A percentile compares a stretch with the other conserved stretches of the same genome.
Evolutionary conservation across 495 filamentous ascomycete species (phyloP).

Genomic region (Podospora tetraspora): DNA sequence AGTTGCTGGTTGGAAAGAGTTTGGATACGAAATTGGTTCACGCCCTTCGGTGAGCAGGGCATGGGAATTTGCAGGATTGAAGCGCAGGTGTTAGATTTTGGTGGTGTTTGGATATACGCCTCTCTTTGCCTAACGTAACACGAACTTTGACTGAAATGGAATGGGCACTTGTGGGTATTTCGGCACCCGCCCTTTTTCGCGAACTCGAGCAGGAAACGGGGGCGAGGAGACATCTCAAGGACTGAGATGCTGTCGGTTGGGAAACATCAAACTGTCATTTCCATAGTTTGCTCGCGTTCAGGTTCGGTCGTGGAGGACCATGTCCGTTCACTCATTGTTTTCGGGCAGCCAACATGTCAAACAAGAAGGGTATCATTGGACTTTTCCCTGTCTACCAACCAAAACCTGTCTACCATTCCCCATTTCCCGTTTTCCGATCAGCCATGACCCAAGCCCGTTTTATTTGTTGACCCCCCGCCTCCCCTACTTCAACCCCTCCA

Average conservation of each 20-base stretch:
- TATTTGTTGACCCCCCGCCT: background rate
- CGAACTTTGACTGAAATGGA: background rate
- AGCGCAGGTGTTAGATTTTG: background rate
- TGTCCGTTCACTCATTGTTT: no score
- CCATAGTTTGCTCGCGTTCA: no score
- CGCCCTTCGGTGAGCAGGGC: background rate
- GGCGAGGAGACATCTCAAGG: no score
- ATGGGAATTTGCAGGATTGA: background rate
- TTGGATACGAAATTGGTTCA: background rate
- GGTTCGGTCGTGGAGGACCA: no score
- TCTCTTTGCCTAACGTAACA: no score
- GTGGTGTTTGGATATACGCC: background rate
- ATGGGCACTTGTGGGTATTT: no score
- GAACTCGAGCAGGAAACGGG: no score
- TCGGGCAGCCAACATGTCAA: background rate
- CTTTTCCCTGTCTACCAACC: background rate
- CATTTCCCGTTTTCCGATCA: background rate
- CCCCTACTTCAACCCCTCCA: slow-evolving; percentile 53
- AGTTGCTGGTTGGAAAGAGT: background rate
- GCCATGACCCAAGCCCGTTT: background rate
- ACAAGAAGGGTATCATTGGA: background rate
- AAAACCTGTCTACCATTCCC: background rate
- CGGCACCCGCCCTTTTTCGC: no score
- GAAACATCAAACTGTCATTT: no score
- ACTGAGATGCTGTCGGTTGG: no score